Conservation (phyloP, 2,329 filamentous ascomycete species). For the Metarhizium album region DNA sequence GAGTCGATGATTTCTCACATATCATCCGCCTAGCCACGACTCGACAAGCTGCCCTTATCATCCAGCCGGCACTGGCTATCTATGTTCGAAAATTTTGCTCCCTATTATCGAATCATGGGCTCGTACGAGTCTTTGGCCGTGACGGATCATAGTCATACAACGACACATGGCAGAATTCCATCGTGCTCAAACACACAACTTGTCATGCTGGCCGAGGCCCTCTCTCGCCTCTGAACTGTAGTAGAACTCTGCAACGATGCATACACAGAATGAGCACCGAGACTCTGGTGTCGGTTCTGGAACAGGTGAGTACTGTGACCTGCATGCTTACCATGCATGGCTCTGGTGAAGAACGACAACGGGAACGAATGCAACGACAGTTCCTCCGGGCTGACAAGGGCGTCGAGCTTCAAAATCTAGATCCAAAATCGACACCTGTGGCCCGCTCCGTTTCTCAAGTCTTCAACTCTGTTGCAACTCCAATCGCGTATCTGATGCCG, state of each 20-base stretch:
- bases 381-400: neutral
- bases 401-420: neutral
- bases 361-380: neutral
- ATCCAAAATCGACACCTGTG: slow-evolving; percentile 17
- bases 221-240: neutral
- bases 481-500: slow-evolving; percentile 32
- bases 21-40: neutral
- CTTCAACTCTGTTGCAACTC: slow-evolving; percentile 28
- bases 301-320: slow-evolving; percentile 1
- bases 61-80: neutral
- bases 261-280: slow-evolving; percentile 1
- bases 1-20: neutral
- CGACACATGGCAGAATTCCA: neutral
- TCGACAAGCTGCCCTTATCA: neutral
- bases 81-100: neutral
- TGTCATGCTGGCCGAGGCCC: neutral
- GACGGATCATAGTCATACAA: neutral
- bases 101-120: neutral
- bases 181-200: neutral
- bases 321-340: neutral
- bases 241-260: neutral
- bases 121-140: neutral
- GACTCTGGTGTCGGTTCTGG: slow-evolving; percentile 3
- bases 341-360: neutral
- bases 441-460: slow-evolving; percentile 28